These are phyloP conservation scores for Penicillium sp. DNA, from an alignment of 2,329 filamentous ascomycete genomes.

Conservation along the genomic window DNA sequence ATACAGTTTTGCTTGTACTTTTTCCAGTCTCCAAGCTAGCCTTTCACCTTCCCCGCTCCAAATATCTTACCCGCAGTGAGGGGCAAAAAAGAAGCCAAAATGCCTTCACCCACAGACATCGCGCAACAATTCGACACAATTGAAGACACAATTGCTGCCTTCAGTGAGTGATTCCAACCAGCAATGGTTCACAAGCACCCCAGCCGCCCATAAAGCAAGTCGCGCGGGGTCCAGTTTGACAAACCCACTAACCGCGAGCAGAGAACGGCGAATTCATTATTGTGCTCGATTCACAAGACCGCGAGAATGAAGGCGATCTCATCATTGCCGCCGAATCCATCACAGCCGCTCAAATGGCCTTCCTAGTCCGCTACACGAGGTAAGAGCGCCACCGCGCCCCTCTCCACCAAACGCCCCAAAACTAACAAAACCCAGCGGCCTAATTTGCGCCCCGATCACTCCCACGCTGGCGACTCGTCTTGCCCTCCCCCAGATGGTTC, in stretches of 20 bases:
- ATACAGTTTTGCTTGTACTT: not conserved
- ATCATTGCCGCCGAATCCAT: slow-evolving; percentile 88
- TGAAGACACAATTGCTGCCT: slow-evolving; percentile 44
- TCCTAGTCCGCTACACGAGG: slow-evolving; percentile 86
- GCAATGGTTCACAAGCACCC: not conserved
- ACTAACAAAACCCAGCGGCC: slow-evolving; percentile 56
- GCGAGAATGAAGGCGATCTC: slow-evolving; percentile 97
- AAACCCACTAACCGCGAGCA: slow-evolving; percentile 36
- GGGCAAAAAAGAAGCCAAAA: slow-evolving; percentile 26
- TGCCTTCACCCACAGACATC: slow-evolving; percentile 38
- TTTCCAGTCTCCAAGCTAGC: not conserved
- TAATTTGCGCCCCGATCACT: slow-evolving; percentile 84
- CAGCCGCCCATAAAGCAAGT: not conserved
- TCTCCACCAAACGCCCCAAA: not conserved
- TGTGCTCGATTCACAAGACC: slow-evolving; percentile 86
- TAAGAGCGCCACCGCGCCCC: slow-evolving; percentile 23
- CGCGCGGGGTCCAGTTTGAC: not conserved
- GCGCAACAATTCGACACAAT: slow-evolving; percentile 43
- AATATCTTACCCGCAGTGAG: slow-evolving; percentile 20
- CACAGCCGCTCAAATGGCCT: slow-evolving; percentile 89
- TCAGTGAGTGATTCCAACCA: slow-evolving; percentile 34
- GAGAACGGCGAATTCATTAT: slow-evolving; percentile 89
- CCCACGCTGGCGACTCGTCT: slow-evolving; percentile 69
- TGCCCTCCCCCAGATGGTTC: slow-evolving; percentile 87
- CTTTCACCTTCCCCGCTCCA: not conserved